phyloP scores from a whole-genome alignment of 768 basidiomycete genomes.

The Suillus luteus region DNA sequence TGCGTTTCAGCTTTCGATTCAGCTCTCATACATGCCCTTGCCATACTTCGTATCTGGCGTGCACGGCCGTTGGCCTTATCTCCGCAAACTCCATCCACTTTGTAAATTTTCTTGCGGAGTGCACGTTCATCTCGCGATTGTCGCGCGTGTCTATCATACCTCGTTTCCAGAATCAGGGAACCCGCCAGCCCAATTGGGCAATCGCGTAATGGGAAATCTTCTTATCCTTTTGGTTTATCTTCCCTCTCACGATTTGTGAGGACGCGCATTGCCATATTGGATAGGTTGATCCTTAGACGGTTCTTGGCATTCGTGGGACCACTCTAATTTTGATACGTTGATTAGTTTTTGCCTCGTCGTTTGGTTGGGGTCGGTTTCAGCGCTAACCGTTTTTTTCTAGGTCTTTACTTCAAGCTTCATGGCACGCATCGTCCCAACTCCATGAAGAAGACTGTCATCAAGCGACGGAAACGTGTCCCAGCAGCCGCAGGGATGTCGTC shows the following conservation, averaged over 20 bases:
- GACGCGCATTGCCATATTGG: constrained; percentile 26
- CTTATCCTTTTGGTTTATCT: constrained; percentile 34
- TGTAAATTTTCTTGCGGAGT: constrained; percentile 23
- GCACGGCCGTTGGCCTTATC: constrained; percentile 9
- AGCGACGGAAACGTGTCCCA: constrained; percentile 95
- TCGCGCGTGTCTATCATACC: constrained; percentile 12
- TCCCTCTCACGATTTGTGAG: constrained; percentile 21
- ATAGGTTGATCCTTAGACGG: constrained; percentile 16
- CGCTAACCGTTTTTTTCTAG: constrained; percentile 43
- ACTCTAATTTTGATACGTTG: neutral
- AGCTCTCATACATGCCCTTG: constrained; percentile 26
- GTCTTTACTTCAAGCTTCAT: constrained; percentile 97
- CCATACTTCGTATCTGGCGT: constrained; percentile 17
- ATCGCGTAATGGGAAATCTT: constrained; percentile 18
- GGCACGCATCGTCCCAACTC: constrained; percentile 95
- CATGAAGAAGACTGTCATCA: constrained; percentile 99
- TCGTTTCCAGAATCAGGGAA: constrained; percentile 21
- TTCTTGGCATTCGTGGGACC: constrained; percentile 8
- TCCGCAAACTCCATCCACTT: constrained; percentile 14
- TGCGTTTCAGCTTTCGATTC: constrained; percentile 45
- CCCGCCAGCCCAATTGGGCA: constrained; percentile 9
- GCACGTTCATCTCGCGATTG: constrained; percentile 27
- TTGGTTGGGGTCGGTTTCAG: constrained; percentile 8
- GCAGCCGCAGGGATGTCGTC: constrained; percentile 60
- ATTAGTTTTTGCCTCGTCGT: constrained; percentile 7